A percentile compares a stretch with the other conserved stretches of the same genome.
phyloP scores from a whole-genome alignment of 2,329 filamentous ascomycete species.

The Penicillium italicum region DNA sequence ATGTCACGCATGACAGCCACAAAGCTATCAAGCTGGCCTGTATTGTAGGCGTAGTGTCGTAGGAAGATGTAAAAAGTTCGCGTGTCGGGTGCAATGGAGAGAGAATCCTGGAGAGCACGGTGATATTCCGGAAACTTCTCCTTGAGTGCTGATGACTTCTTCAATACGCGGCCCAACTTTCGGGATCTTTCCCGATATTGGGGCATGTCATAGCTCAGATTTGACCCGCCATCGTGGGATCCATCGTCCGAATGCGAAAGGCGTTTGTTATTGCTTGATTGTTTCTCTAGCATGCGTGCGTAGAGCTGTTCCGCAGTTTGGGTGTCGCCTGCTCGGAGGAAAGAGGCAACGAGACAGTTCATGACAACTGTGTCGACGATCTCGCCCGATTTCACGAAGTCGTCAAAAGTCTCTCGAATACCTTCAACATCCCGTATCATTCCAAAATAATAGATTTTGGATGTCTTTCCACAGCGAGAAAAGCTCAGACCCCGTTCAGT shows the following conservation, averaged over 20 bases:
- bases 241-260: conserved; percentile 6
- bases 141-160: conserved; percentile 43
- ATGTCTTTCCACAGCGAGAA: conserved; percentile 77
- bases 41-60: conserved; percentile 64
- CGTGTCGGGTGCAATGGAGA: conserved; percentile 68
- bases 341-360: conserved; percentile 78
- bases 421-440: conserved; percentile 68
- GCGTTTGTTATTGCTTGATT: conserved; percentile 41
- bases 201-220: conserved; percentile 32
- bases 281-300: conserved; percentile 70
- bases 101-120: conserved; percentile 61
- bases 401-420: conserved; percentile 71
- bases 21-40: conserved; percentile 70
- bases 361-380: conserved; percentile 83
- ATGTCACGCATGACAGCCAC: conserved; percentile 75
- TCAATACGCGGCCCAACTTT: conserved; percentile 50
- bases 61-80: conserved; percentile 78
- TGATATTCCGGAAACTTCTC: conserved; percentile 52
- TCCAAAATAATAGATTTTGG: conserved; percentile 79
- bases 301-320: conserved; percentile 77
- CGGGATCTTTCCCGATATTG: conserved; percentile 35
- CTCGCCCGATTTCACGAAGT: conserved; percentile 80
- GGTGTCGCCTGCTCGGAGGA: conserved; percentile 73
- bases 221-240: background rate
- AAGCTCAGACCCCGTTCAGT: conserved; percentile 61